Evolutionary conservation across 148 eudicot genomes (phyloP).

Genomic region (Drosera capensis): DNA sequence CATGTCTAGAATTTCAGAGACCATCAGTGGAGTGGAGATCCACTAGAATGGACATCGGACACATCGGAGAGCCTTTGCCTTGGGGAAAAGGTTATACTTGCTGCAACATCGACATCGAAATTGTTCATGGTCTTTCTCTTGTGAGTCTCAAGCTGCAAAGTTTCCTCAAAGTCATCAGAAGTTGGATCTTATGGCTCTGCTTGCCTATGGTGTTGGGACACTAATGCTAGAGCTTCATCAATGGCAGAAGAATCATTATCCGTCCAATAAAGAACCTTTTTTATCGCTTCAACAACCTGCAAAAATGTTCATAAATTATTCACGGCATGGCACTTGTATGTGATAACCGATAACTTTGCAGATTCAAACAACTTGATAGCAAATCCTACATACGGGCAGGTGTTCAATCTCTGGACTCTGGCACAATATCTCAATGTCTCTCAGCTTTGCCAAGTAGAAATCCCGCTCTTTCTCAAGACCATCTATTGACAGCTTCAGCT

Average conservation of each 20-base stretch:
- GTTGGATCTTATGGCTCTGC: constrained; percentile 13
- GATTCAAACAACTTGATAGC: constrained; percentile 1
- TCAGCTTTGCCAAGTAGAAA: constrained; percentile 79
- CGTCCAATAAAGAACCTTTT: constrained; percentile 57
- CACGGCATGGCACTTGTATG: background rate
- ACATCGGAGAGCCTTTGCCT: constrained; percentile 65
- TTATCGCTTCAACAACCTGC: constrained; percentile 61
- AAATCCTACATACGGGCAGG: constrained; percentile 27
- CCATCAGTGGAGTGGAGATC: constrained; percentile 55
- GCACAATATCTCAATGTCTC: constrained; percentile 83
- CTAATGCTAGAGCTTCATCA: constrained; percentile 60
- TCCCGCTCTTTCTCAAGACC: constrained; percentile 89
- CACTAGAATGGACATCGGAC: constrained; percentile 61
- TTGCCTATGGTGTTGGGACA: constrained; percentile 31
- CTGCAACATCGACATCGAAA: constrained; percentile 56
- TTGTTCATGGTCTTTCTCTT: constrained; percentile 59
- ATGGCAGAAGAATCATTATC: constrained; percentile 57
- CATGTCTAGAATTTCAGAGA: too few relatives aligned
- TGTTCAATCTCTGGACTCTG: constrained; percentile 66
- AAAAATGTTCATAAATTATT: too few relatives aligned
- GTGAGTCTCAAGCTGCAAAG: constrained; percentile 26
- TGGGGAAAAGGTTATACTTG: constrained; percentile 41
- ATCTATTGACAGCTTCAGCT: constrained; percentile 69
- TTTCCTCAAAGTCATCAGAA: constrained; percentile 22
- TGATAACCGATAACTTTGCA: background rate